Percentiles rank a stretch among this genome's conserved stretches.
These are phyloP conservation scores for Hanseniaspora opuntiae DNA, from an alignment of 805 yeast species.

Conservation along the genomic window DNA sequence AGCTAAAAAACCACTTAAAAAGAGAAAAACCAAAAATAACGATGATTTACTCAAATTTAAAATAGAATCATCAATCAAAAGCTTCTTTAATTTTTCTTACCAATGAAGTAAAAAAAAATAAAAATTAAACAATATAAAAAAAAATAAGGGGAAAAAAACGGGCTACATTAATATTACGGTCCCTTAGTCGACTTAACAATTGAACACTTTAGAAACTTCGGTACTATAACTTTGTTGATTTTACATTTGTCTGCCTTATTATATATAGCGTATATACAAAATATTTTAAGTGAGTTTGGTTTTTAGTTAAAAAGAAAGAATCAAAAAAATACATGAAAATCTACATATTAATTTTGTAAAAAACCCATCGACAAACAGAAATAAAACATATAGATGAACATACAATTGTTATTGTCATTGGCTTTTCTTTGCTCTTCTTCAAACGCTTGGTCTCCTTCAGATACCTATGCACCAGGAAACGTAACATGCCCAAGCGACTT, in stretches of 20 bases:
- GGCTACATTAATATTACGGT: too few species aligned
- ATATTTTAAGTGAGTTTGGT: too few species aligned
- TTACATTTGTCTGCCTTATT: too few species aligned
- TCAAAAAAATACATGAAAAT: background rate
- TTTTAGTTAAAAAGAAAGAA: too few species aligned
- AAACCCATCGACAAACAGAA: background rate
- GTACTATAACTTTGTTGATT: too few species aligned
- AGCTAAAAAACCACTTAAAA: background rate
- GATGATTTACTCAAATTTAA: background rate
- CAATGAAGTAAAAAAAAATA: background rate
- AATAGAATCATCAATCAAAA: background rate
- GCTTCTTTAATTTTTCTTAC: background rate
- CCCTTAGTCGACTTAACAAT: too few species aligned
- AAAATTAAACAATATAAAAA: too few species aligned
- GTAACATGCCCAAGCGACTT: constrained; percentile 39
- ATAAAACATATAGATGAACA: background rate
- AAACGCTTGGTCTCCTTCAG: constrained; percentile 40
- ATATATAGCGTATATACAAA: too few species aligned
- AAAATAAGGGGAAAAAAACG: background rate
- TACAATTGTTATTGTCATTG: background rate
- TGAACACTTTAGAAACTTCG: too few species aligned
- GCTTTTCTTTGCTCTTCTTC: background rate
- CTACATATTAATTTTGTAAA: too few species aligned
- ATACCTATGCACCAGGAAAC: constrained; percentile 48
- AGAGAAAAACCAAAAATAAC: background rate